Conservation (phyloP, 2,329 filamentous ascomycete genomes). For the Beauveria sp. region DNA sequence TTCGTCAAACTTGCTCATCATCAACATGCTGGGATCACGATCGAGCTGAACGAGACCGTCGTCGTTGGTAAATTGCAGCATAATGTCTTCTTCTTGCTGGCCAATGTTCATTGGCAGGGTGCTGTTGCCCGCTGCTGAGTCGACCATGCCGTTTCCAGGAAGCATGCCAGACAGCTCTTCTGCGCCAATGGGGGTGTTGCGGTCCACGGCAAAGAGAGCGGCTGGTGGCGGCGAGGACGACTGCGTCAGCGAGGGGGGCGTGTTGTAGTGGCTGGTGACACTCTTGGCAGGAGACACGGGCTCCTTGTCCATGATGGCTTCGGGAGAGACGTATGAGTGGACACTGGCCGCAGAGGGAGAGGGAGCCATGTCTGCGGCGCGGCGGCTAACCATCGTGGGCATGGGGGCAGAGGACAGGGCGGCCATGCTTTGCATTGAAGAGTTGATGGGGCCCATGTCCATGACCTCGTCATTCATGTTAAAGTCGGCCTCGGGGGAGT, state of each 20-base stretch:
- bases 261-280: slow-evolving; percentile 44
- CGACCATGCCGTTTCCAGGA: slow-evolving; percentile 24
- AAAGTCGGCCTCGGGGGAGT: slow-evolving; percentile 44
- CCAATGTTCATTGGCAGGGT: slow-evolving; percentile 26
- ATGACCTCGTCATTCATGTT: slow-evolving; percentile 41
- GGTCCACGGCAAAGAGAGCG: slow-evolving; percentile 40
- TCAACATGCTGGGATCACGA: slow-evolving; percentile 39
- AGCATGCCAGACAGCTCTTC: slow-evolving; percentile 25
- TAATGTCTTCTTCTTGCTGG: slow-evolving; percentile 29
- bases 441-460: slow-evolving; percentile 29
- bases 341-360: slow-evolving; percentile 33
- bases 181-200: slow-evolving; percentile 24
- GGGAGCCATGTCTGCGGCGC: slow-evolving; percentile 17
- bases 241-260: slow-evolving; percentile 53
- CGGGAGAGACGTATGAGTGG: slow-evolving; percentile 41
- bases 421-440: slow-evolving; percentile 21
- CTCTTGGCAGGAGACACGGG: slow-evolving; percentile 44
- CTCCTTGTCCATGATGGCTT: slow-evolving; percentile 33
- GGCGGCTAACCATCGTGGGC: slow-evolving; percentile 25
- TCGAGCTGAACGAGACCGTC: slow-evolving; percentile 36
- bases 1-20: slow-evolving; percentile 48
- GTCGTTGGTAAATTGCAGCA: slow-evolving; percentile 19
- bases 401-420: slow-evolving; percentile 40
- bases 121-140: slow-evolving; percentile 25
- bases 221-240: slow-evolving; percentile 51